These are phyloP conservation scores for Nymphaea colorata DNA, from an alignment of 164 flowering plant genomes.

Conservation along the genomic window DNA sequence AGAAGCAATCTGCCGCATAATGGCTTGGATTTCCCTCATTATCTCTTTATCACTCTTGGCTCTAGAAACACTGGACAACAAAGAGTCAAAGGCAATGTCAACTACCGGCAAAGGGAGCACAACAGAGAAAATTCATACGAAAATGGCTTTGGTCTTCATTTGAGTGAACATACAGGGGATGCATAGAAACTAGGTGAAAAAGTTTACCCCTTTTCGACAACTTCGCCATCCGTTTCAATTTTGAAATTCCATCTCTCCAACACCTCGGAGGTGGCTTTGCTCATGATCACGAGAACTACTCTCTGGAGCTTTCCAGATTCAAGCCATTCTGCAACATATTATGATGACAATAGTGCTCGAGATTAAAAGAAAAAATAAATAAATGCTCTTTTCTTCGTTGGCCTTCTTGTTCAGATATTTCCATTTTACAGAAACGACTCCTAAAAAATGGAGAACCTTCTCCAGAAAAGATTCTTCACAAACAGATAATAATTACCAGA, in stretches of 20 bases:
- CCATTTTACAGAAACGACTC: too few relatives aligned
- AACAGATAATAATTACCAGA: conserved; percentile 33
- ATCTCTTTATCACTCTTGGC: conserved; percentile 98
- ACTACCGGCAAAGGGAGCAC: background rate
- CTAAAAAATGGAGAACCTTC: too few relatives aligned
- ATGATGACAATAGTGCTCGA: background rate
- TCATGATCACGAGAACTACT: conserved; percentile 88
- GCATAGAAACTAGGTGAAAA: background rate
- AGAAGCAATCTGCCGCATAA: conserved; percentile 92
- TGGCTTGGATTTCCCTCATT: conserved; percentile 97
- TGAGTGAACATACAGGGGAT: background rate
- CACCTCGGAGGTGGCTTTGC: conserved; percentile 72
- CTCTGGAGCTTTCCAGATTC: conserved; percentile 85
- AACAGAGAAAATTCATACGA: background rate
- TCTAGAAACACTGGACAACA: conserved; percentile 53
- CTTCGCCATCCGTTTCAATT: conserved; percentile 82
- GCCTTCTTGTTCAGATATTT: too few relatives aligned
- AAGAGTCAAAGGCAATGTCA: background rate
- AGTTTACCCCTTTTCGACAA: conserved; percentile 70
- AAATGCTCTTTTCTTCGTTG: too few relatives aligned
- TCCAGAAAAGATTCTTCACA: too few relatives aligned
- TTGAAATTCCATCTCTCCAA: conserved; percentile 88
- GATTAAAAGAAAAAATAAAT: background rate
- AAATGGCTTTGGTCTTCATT: background rate
- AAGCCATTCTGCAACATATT: conserved; percentile 61